Base-by-base conservation (phyloP, 495 filamentous ascomycete species). In the Cryomyces minteri region DNA sequence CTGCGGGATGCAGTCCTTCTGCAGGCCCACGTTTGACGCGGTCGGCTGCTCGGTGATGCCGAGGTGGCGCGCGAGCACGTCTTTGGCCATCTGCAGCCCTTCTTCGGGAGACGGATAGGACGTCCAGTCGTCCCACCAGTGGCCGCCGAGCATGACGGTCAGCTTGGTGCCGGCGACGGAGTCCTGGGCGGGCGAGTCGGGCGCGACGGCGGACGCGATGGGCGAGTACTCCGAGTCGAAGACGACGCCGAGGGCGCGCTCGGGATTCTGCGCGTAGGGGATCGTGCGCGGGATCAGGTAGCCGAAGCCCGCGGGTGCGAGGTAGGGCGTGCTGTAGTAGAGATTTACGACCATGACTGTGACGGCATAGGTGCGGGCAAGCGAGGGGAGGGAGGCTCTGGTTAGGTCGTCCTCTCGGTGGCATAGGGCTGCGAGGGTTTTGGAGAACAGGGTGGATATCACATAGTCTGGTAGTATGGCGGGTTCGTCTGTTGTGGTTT, bases 101-200 rank as follows among this genome's bases (percentile, higher is more conserved):
- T 79, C 65, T 8, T 77, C 68, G 42, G 76, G 66, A 48, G 72
- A 66, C 0, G 82, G 82, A 39, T 67, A 67, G 36, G 66, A 64
- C 28, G 69, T 60, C 68, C 67, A 74, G 38, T 59, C 68, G 51
- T 84, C 74, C 88, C 88, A 96, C 66, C 80, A 87, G 63, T 95
- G 88, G 5, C 90, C 90, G 43, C 90, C 90, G 25, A 96, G 62
- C 82, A 99, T 93, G 43, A 96, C 82, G 10, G 88, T 95, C 31
- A 99, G 58, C 57, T 93, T 94, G 11, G 85, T 94, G 31, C 84
- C 85, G 0, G 60, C 58, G 7, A 60, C 66, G 28, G 65, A 60
- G 10, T 62, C 67, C 44, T 50, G 53, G 8, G 46, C 46, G 18
- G 18, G 18, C 18, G 18, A 25, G 18, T 25, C 18, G 18, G 18